These are phyloP conservation scores for Taxillus chinensis DNA, from an alignment of 164 flowering plant species.

Conservation along the genomic window DNA sequence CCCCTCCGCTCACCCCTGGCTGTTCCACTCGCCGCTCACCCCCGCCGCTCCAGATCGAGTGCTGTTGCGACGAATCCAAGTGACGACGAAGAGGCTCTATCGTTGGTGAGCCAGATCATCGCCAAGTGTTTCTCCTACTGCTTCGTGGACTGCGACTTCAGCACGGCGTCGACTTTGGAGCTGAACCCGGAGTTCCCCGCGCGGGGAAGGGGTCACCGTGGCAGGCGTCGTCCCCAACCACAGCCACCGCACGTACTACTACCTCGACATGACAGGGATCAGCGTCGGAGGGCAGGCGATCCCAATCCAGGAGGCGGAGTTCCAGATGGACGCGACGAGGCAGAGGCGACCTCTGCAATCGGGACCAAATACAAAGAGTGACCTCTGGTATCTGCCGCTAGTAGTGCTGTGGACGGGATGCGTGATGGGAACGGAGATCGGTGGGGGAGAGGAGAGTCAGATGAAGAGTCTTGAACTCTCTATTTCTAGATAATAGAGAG, in stretches of 20 bases:
- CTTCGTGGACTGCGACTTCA: slow-evolving; percentile 9
- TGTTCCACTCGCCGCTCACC: too few species aligned
- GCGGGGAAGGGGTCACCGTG: background rate
- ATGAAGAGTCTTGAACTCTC: too few species aligned
- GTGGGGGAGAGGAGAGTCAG: too few species aligned
- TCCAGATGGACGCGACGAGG: slow-evolving; percentile 6
- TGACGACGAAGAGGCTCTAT: slow-evolving; percentile 6
- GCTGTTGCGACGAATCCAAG: too few species aligned
- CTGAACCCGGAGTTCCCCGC: background rate
- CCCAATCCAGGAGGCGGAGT: slow-evolving; percentile 1
- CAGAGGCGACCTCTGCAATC: too few species aligned
- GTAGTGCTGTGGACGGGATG: too few species aligned
- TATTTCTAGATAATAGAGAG: too few species aligned
- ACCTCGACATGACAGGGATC: slow-evolving; percentile 6
- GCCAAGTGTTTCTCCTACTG: slow-evolving; percentile 9
- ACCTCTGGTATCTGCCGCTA: too few species aligned
- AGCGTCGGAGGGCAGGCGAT: slow-evolving; percentile 6
- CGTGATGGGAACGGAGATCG: too few species aligned
- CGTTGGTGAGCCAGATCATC: slow-evolving; percentile 3
- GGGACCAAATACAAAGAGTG: too few species aligned
- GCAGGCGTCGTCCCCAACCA: background rate
- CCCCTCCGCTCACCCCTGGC: too few species aligned
- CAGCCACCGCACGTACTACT: background rate
- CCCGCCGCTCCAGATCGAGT: too few species aligned
- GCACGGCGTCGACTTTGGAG: slow-evolving; percentile 4